Percentiles rank a stretch among this genome's conserved stretches.
phyloP scores from a whole-genome alignment of 176 grass and related monocot genomes.

The Cenchrus americanus region DNA sequence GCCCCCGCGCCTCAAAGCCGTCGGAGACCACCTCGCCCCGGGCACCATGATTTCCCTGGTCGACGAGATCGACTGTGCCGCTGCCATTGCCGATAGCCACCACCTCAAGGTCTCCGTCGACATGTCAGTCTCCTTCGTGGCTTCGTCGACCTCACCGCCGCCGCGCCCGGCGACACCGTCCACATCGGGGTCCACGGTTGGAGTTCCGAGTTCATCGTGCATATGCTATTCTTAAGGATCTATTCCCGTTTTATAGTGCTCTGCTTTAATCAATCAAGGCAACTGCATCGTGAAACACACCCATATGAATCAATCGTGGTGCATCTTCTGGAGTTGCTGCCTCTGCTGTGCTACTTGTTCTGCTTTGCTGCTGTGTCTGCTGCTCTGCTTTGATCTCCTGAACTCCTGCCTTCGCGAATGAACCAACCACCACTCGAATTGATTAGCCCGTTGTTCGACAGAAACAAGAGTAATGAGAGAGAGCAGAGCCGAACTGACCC shows the following conservation, averaged over 20 bases:
- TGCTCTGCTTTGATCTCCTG: no score
- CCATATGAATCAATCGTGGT: no score
- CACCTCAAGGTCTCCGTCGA: constrained; percentile 66
- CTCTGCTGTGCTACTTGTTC: no score
- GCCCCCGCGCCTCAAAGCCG: constrained; percentile 60
- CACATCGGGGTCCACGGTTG: no score
- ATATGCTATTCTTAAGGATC: no score
- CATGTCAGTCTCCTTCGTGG: constrained; percentile 86
- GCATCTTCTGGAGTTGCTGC: no score
- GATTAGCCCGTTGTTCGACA: neutral
- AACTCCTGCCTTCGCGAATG: constrained; percentile 62
- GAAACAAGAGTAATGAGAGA: neutral
- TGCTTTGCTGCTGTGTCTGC: no score
- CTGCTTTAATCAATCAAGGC: no score
- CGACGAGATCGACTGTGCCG: constrained; percentile 60
- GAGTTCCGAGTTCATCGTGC: no score
- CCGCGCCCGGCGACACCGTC: constrained; percentile 45
- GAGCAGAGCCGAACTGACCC: constrained; percentile 33
- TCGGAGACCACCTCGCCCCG: constrained; percentile 36
- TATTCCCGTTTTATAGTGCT: no score
- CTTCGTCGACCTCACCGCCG: constrained; percentile 52
- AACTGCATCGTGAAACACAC: no score
- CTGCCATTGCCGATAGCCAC: constrained; percentile 42
- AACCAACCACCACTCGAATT: neutral
- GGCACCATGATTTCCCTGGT: constrained; percentile 70